Evolutionary conservation across 1,139 yeast species (phyloP), one percentile per base, ranked within the genome.

Genomic region (Pichia kudriavzevii): DNA sequence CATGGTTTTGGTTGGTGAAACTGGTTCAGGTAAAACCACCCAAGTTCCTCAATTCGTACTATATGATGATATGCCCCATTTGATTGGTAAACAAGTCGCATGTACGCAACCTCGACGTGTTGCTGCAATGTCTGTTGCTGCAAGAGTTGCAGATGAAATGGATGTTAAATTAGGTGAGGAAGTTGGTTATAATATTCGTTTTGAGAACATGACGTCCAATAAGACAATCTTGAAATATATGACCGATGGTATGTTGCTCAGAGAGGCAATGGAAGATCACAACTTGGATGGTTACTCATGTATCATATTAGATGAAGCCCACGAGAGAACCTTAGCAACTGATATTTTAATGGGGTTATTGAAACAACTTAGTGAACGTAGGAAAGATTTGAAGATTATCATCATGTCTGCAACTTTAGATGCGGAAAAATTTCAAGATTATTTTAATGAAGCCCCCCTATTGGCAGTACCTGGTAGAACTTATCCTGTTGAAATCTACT

Each of bases 201-300:
- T 91, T 56, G 98, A 91, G 50, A 91, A 91, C 59, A 83, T 76
- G 50, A 83, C 95, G 3, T 69, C 81, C 28, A 70, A 72, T 37
- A 79, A 75, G 48, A 91, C 98, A 2, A 71, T 87, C 32, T 67
- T 91, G 52, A 88, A 88, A 61, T 91, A 91, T 64, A 85, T 91
- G 97, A 91, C 98, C 11, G 98, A 91, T 64, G 98, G 98, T 77
- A 88, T 91, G 96, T 70, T 91, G 39, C 66, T 91, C 48, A 74
- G 97, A 54, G 98, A 91, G 61, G 97, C 97, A 23, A 88, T 91
- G 97, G 93, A 82, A 45, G 98, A 91, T 58, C 96, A 87, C 48
- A 72, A 79, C 43, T 67, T 91, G 55, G 64, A 66, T 7, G 69
- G 81, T 43, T 91, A 91, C 60, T 80, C 94, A 16, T 88, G 95